Conservation (phyloP, 208 protist genomes). For the Trypanosoma boissoni region DNA sequence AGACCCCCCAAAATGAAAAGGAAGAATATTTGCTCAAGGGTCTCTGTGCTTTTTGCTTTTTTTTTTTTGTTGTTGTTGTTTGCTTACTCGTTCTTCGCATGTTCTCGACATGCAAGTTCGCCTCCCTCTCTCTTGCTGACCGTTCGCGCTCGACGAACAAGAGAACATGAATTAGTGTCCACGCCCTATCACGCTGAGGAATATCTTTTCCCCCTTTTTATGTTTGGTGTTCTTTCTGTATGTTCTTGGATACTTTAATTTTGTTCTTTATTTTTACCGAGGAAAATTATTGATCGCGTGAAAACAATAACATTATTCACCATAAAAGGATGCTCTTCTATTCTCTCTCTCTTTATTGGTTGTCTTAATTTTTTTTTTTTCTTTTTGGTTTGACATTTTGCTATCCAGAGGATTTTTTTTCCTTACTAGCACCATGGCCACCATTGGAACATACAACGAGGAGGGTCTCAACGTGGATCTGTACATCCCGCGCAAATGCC, state of each 20-base stretch:
- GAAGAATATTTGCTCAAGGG: neutral
- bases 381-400: conserved; percentile 1
- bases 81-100: neutral
- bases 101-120: neutral
- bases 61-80: neutral
- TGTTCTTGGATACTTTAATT: too few relatives aligned
- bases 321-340: conserved; percentile 1
- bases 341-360: neutral
- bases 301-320: neutral
- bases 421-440: conserved; percentile 36
- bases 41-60: conserved; percentile 2
- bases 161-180: too few relatives aligned
- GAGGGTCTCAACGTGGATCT: conserved; percentile 73
- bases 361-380: conserved; percentile 6
- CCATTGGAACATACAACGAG: conserved; percentile 64
- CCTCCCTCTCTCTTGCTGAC: neutral
- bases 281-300: too few relatives aligned
- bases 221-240: too few relatives aligned
- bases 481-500: conserved; percentile 96
- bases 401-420: conserved; percentile 5
- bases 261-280: too few relatives aligned
- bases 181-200: too few relatives aligned
- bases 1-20: neutral
- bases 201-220: too few relatives aligned
- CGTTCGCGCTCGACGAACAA: neutral